Base-by-base conservation (phyloP, 345 rosid genomes). In the Passiflora organensis region DNA sequence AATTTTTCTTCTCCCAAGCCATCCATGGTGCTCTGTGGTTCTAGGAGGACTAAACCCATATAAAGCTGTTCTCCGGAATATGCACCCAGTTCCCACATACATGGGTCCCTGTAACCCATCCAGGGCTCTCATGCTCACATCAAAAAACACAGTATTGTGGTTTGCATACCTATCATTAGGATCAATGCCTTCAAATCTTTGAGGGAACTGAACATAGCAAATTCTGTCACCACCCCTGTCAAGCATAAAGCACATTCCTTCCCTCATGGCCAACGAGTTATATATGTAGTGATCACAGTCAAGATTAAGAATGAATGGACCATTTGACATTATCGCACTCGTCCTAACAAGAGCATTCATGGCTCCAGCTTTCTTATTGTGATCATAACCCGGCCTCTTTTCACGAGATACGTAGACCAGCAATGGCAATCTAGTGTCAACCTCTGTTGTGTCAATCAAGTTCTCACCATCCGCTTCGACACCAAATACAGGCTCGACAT, bases 1-100 rank as follows among this genome's bases (percentile, higher is more conserved):
- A 41, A 80, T 76, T 53, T 82, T 86, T 69, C 70, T 81, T 44
- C 79, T 71, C 11, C 95, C 89, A 28, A 81, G 64, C 82, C 90
- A 83, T 6, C 95, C 90, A 46, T 70, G 84, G 66, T 83, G 90
- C 32, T 86, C 90, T 1, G 90, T 75, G 28, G 86, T 70, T 58
- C 91, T 75, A 0, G 95, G 95, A 11, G 91, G 95, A 52, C 86
- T 76, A 65, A 86, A 82, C 1, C 73, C 73, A 21, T 69, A 69
- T 2, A 69, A 48, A 38, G 68, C 73, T 1, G 73, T 69, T 47
- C 73, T 69, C 4, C 68, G 55, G 43, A 69, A 69, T 38, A 69
- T 63, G 60, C 73, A 69, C 50, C 73, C 73, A 1, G 73, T 63
- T 32, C 73, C 73, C n/a, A 68, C 72, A 21, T 69, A 58, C 68